phyloP scores from a whole-genome alignment of 306 rosid species.

The Lathyrus tuberosus region DNA sequence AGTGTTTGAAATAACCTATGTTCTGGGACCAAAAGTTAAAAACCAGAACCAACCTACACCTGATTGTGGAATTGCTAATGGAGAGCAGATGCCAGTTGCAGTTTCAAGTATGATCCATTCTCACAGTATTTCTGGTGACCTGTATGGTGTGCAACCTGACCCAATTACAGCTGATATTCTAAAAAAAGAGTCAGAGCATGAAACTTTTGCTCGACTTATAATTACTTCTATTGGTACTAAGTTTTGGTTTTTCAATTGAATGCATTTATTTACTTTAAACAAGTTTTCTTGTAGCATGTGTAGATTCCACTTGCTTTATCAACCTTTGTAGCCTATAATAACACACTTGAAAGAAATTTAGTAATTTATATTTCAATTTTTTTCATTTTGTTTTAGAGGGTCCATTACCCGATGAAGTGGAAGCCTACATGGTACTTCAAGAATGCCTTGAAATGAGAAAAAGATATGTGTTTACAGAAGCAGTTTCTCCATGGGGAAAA shows the following conservation, averaged over 20 bases:
- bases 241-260: slow-evolving; percentile 15
- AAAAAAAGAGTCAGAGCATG: slow-evolving; percentile 94
- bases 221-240: slow-evolving; percentile 63
- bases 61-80: slow-evolving; percentile 54
- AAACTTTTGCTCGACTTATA: slow-evolving; percentile 78
- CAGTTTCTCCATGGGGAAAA: slow-evolving; percentile 88
- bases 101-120: slow-evolving; percentile 76
- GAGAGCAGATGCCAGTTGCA: slow-evolving; percentile 58
- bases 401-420: slow-evolving; percentile 88
- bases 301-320: slow-evolving; percentile 1
- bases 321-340: slow-evolving; percentile 1
- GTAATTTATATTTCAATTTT: neutral
- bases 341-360: neutral
- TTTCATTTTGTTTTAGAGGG: slow-evolving; percentile 60
- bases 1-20: slow-evolving; percentile 26
- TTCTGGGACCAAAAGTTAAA: slow-evolving; percentile 59
- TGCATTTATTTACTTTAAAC: slow-evolving; percentile 25
- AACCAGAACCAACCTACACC: slow-evolving; percentile 54
- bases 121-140: slow-evolving; percentile 79
- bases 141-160: slow-evolving; percentile 84
- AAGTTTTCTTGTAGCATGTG: slow-evolving; percentile 3
- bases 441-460: slow-evolving; percentile 92
- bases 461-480: slow-evolving; percentile 75
- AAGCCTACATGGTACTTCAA: slow-evolving; percentile 71
- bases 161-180: slow-evolving; percentile 91